Evolutionary conservation across 2,329 filamentous ascomycete genomes (phyloP), one percentile per base, ranked within the genome.

Genomic region (Geosmithia flava): DNA sequence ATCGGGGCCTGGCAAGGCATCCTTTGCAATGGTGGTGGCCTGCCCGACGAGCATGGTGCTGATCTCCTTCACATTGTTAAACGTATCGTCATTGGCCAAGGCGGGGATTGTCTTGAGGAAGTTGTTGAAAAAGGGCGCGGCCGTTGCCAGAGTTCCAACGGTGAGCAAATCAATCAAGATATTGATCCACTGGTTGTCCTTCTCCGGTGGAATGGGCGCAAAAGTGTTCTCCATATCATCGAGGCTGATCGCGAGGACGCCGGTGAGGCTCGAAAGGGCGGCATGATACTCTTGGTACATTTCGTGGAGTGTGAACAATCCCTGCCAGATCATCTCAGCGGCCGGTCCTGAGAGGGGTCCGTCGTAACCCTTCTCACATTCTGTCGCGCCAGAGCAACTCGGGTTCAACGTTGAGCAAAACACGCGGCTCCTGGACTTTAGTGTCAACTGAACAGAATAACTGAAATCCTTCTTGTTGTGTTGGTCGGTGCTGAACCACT

Each of bases 121-220:
- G 10, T 20, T 48, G 50, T 61, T 62, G 54, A 62, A 61, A 44
- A 59, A 56, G 29, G 55, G 54, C 17, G 47, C 58, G 2, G 52
- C 53, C 20, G 40, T 50, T 17, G 52, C 47, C 23, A 58, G 52
- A 7, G 55, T 52, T 3, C 58, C 59, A 17, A 62, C 48, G 27
- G 54, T 58, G 37, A 62, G 40, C 8, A 60, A 45, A 50, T 60
- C 56, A 30, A 63, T 53, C 10, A 64, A 48, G 27, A 64, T 49
- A 20, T 52, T 42, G 13, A 57, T 47, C 57, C 56, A 61, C n/a
- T 48, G 50, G 48, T 59, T 53, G 46, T 49, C 49, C 30, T 53
- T 19, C 27, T 52, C 47, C 1, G 59, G 54, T 2, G n/a, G n/a
- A n/a, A 60, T 50, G 8, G 61, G 59, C 11, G 59, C 59, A 46